A percentile compares a stretch with the other conserved stretches of the same genome.
phyloP scores from a whole-genome alignment of 2,329 filamentous ascomycete species.

The Penicillium sp. region DNA sequence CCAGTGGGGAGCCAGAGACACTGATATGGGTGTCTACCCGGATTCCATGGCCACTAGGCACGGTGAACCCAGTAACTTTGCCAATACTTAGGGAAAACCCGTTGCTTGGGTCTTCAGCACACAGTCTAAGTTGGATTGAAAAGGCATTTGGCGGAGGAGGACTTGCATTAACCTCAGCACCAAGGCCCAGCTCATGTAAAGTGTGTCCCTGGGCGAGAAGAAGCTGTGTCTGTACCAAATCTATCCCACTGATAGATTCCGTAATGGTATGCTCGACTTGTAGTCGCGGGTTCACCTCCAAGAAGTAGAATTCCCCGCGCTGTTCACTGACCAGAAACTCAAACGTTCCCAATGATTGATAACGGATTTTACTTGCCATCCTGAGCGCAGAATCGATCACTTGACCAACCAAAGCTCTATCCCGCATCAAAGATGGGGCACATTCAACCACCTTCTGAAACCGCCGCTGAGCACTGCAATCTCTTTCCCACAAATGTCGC shows the following conservation, averaged over 20 bases:
- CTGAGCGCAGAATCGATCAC: conserved; percentile 55
- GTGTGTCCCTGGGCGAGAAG: conserved; percentile 52
- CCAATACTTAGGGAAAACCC: conserved; percentile 60
- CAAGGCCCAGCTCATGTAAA: conserved; percentile 39
- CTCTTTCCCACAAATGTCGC: conserved; percentile 58
- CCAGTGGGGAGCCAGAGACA: conserved; percentile 34
- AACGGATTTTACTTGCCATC: conserved; percentile 46
- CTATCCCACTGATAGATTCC: conserved; percentile 53
- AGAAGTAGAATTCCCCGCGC: conserved; percentile 54
- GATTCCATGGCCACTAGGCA: conserved; percentile 58
- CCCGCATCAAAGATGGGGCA: conserved; percentile 52
- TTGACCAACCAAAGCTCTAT: conserved; percentile 47
- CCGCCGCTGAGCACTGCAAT: conserved; percentile 59
- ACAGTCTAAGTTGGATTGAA: conserved; percentile 58
- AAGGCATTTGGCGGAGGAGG: conserved; percentile 37
- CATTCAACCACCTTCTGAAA: conserved; percentile 63
- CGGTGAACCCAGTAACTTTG: conserved; percentile 54
- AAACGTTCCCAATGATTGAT: conserved; percentile 61
- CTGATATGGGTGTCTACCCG: conserved; percentile 57
- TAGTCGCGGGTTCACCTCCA: conserved; percentile 60
- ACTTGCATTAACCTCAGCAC: conserved; percentile 28
- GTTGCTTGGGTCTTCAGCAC: conserved; percentile 54
- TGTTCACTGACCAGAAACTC: conserved; percentile 60
- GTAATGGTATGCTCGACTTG: conserved; percentile 64
- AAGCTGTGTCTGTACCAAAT: conserved; percentile 57